Conservation (phyloP, 2,329 filamentous ascomycete genomes). For the Gnomoniopsis smithogilvyi region DNA sequence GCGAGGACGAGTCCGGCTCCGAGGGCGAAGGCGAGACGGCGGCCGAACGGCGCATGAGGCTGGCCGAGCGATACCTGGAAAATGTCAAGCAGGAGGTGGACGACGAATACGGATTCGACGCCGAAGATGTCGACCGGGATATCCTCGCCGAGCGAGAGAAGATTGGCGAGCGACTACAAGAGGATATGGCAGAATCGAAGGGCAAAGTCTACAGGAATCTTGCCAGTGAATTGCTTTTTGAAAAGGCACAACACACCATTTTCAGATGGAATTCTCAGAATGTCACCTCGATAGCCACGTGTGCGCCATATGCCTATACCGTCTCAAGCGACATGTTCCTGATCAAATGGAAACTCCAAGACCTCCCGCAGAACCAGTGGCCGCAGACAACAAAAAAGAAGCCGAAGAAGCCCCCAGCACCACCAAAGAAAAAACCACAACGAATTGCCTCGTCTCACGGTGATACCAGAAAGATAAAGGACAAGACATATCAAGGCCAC, state of each 20-base stretch:
- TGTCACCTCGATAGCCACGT: constrained; percentile 76
- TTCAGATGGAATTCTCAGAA: constrained; percentile 77
- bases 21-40: constrained; percentile 83
- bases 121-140: constrained; percentile 88
- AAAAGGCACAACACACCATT: constrained; percentile 62
- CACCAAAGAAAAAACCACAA: constrained; percentile 59
- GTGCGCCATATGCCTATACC: constrained; percentile 80
- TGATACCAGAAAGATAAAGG: constrained; percentile 55
- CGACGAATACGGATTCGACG: constrained; percentile 85
- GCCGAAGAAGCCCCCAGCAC: constrained; percentile 55
- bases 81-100: constrained; percentile 77
- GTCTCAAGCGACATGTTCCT: constrained; percentile 80
- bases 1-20: constrained; percentile 61
- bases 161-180: constrained; percentile 83
- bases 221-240: constrained; percentile 69
- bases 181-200: constrained; percentile 90
- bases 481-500: constrained; percentile 72
- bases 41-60: constrained; percentile 77
- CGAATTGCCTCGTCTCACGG: constrained; percentile 63
- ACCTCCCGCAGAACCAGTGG: constrained; percentile 58
- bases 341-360: constrained; percentile 85
- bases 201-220: constrained; percentile 84
- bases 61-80: constrained; percentile 90
- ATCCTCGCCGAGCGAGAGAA: constrained; percentile 87
- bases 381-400: constrained; percentile 57